phyloP scores from a whole-genome alignment of 768 basidiomycete genomes.

The Hortiboletus campestris region DNA sequence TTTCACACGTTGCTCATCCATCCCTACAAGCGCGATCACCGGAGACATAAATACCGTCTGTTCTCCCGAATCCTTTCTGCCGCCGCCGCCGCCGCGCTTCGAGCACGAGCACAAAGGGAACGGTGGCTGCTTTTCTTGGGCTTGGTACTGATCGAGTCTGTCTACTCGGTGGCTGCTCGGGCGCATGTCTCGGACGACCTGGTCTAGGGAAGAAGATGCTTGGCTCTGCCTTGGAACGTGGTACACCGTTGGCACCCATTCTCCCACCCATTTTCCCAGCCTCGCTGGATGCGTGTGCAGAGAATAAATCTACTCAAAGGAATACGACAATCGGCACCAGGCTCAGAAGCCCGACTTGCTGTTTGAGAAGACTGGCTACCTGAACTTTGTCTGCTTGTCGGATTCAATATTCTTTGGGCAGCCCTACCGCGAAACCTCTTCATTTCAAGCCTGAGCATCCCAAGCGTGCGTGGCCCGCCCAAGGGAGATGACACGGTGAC shows the following conservation, averaged over 20 bases:
- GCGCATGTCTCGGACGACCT: slow-evolving; percentile 58
- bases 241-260: slow-evolving; percentile 58
- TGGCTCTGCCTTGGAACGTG: slow-evolving; percentile 51
- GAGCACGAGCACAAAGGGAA: slow-evolving; percentile 55
- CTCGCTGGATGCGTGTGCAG: slow-evolving; percentile 18
- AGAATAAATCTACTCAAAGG: slow-evolving; percentile 8
- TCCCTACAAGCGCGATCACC: slow-evolving; percentile 48
- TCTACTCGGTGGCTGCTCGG: slow-evolving; percentile 63
- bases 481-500: slow-evolving; percentile 84
- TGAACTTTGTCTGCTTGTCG: slow-evolving; percentile 46
- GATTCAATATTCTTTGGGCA: slow-evolving; percentile 57
- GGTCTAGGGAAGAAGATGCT: slow-evolving; percentile 90
- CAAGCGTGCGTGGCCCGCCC: slow-evolving; percentile 44
- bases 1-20: slow-evolving; percentile 40
- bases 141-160: slow-evolving; percentile 61
- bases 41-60: slow-evolving; percentile 63
- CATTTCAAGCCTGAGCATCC: slow-evolving; percentile 59
- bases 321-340: slow-evolving; percentile 36
- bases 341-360: slow-evolving; percentile 47
- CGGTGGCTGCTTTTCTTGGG: slow-evolving; percentile 59
- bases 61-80: slow-evolving; percentile 73
- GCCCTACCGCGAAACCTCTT: slow-evolving; percentile 39
- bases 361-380: slow-evolving; percentile 60
- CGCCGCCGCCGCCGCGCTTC: slow-evolving; percentile 63
- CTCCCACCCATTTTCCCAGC: slow-evolving; percentile 63